Evolutionary conservation across 1,284 basidiomycete genomes (phyloP), one percentile per base, ranked within the genome.

Genomic region (Cryptococcus deneoformans): DNA sequence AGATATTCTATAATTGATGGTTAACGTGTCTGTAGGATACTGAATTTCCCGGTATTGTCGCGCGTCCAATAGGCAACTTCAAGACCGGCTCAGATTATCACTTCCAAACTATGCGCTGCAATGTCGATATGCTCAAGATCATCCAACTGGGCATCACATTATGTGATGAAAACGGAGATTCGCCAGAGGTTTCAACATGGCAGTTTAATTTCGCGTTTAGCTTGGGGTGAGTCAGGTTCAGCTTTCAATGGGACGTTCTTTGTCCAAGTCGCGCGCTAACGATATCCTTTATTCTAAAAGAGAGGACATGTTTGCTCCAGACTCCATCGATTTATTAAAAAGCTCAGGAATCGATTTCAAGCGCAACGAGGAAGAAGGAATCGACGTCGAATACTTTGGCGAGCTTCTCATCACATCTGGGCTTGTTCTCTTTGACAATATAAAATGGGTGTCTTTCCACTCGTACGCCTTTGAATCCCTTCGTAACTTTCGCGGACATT

Each of bases 181-280:
- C 87, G 58, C 91, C 94, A 61, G 92, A 94, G 53, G 85, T 88
- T 50, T 90, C 89, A 52, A 97, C 93, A 38, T 99, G 95, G 95
- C 96, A 99, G 79, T 99, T 99, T 82, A 99, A 99, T 79, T 98
- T 99, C 79, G 85, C 86, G 66, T 99, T 99, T 79, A 92, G 86
- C 77, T 80, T 92, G 64, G 85, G 85, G 92, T 94, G 75, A 68
- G 89, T 83, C 7, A 0, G 35, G 14, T 10, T 45, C 20, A 35
- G 10, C 16, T 34, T 9, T 35, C 46, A 29, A 34, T 35, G 34
- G 9, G 20, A 51, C 6, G 20, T 1, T 47, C 29, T 5, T 29
- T 29, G 29, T 29, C 3, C 7, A 38, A 39, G 29, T 8, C 16
- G 8, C 35, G 40, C 24, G 39, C 49, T 48, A 40, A 37, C 35